A percentile compares a stretch with the other conserved stretches of the same genome.
Evolutionary conservation across 352 stramenopile species (phyloP).

Genomic region (Phytophthora hybrid): DNA sequence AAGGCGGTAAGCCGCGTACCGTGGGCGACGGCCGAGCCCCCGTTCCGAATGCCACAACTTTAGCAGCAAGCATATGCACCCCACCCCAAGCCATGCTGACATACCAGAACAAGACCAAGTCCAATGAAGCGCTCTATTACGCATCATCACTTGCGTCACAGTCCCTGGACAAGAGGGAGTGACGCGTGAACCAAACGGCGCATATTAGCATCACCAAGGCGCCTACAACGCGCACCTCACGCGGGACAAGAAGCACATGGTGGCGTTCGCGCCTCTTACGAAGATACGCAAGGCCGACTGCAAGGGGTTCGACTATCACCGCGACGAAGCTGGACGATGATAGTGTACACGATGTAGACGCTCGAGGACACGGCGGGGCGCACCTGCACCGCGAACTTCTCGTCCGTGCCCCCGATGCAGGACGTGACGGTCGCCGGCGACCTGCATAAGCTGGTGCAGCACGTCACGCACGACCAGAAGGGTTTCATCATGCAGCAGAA

Average conservation of each 20-base stretch:
- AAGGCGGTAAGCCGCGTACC: too few species aligned
- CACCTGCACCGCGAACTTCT: constrained; percentile 81
- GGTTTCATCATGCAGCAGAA: too few species aligned
- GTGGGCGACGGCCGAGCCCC: too few species aligned
- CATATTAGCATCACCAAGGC: neutral
- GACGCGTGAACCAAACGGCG: neutral
- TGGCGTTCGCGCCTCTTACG: neutral
- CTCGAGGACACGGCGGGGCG: constrained; percentile 39
- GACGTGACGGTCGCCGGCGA: constrained; percentile 70
- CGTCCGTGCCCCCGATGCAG: constrained; percentile 83
- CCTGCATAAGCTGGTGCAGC: neutral
- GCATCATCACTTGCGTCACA: neutral
- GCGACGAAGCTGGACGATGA: constrained; percentile 23
- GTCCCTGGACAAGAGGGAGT: neutral
- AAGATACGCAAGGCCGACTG: neutral
- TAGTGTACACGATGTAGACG: constrained; percentile 88
- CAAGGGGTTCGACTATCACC: neutral
- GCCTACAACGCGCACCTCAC: neutral
- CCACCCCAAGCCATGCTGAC: too few species aligned
- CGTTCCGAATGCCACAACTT: too few species aligned
- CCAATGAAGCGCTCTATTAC: neutral
- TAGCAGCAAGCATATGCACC: too few species aligned
- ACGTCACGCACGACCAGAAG: too few species aligned
- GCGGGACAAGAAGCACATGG: neutral
- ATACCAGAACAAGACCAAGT: neutral